These are phyloP conservation scores for Taxillus chinensis DNA, from an alignment of 164 flowering plant species.

Conservation along the genomic window DNA sequence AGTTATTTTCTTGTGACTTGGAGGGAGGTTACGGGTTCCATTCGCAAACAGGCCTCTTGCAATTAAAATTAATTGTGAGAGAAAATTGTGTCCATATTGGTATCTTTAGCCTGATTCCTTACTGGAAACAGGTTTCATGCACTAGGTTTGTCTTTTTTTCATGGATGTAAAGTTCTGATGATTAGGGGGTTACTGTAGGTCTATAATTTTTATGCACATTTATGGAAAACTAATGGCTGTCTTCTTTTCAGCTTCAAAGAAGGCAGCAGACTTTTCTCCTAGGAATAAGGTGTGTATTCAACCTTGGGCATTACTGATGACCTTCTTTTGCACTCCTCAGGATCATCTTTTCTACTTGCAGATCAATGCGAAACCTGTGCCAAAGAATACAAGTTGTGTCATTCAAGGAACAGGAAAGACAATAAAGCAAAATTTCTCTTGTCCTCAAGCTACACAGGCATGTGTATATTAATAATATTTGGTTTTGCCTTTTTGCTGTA, in stretches of 20 bases:
- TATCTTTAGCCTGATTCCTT: too few species aligned
- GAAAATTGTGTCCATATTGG: too few species aligned
- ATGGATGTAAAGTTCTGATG: too few species aligned
- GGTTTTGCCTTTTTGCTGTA: background rate
- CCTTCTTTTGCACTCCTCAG: background rate
- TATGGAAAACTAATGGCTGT: constrained; percentile 1
- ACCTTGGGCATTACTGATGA: too few species aligned
- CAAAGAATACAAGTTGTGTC: constrained; percentile 32
- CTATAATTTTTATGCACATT: background rate
- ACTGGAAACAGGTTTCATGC: too few species aligned
- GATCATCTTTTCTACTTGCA: constrained; percentile 14
- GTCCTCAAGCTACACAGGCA: constrained; percentile 31
- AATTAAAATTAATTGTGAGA: too few species aligned
- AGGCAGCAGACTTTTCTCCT: constrained; percentile 22
- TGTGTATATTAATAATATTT: constrained; percentile 4
- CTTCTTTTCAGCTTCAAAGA: constrained; percentile 40
- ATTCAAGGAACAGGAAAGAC: constrained; percentile 29
- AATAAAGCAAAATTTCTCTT: constrained; percentile 24
- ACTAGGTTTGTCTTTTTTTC: too few species aligned
- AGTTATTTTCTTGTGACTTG: too few species aligned
- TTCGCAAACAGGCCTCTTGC: too few species aligned
- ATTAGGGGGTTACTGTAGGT: too few species aligned
- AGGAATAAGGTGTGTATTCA: constrained; percentile 27
- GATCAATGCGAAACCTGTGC: constrained; percentile 28
- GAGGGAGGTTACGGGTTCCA: too few species aligned